Evolutionary conservation across 164 flowering plant genomes (phyloP).

Genomic region (Kalanchoe fedtschenkoi): DNA sequence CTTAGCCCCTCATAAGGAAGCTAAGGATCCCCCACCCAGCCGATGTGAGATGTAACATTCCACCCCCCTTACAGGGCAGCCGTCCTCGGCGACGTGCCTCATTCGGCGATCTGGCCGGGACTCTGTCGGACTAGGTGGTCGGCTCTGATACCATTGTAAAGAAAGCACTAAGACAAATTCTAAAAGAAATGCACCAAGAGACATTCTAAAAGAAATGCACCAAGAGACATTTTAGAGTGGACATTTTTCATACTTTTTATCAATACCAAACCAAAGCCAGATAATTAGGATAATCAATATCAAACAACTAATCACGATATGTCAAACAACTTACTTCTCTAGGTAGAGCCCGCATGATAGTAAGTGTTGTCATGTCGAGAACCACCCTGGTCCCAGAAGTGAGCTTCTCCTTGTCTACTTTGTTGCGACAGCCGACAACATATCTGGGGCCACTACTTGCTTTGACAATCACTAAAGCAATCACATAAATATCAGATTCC

Average conservation of each 20-base stretch:
- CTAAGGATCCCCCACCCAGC: too few relatives aligned
- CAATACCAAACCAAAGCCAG: background rate
- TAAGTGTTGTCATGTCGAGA: conserved; percentile 92
- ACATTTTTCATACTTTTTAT: background rate
- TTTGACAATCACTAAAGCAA: conserved; percentile 73
- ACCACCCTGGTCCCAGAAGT: conserved; percentile 87
- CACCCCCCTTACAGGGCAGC: too few relatives aligned
- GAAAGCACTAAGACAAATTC: too few relatives aligned
- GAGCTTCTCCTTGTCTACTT: conserved; percentile 83
- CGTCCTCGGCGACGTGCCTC: too few relatives aligned
- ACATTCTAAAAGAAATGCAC: too few relatives aligned
- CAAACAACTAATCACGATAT: background rate
- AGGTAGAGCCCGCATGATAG: conserved; percentile 93
- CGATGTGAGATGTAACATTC: too few relatives aligned
- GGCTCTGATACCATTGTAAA: too few relatives aligned
- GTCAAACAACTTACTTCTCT: conserved; percentile 63
- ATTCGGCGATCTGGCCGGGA: too few relatives aligned
- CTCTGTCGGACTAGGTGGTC: too few relatives aligned
- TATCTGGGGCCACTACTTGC: conserved; percentile 92
- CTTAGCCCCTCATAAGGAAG: too few relatives aligned
- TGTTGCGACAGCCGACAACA: conserved; percentile 90
- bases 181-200: too few relatives aligned
- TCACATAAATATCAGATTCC: background rate
- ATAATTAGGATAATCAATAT: background rate
- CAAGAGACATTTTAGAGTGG: too few relatives aligned